Percentiles rank a stretch among this genome's conserved stretches.
Evolutionary conservation across 2,329 filamentous ascomycete genomes (phyloP).

Genomic region (Cadophora luteo-olivacea): DNA sequence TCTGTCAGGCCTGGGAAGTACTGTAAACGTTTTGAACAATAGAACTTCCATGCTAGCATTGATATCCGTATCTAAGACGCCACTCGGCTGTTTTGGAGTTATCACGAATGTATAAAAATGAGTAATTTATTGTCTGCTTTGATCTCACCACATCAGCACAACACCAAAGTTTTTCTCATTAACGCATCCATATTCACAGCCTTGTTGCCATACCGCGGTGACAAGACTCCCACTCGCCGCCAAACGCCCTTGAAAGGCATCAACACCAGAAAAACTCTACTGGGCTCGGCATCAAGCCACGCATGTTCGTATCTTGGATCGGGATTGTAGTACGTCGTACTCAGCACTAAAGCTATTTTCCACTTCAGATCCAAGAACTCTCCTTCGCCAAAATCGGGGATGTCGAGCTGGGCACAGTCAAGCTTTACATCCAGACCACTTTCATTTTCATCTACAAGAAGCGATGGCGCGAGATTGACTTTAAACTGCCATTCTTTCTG

Average conservation of each 20-base stretch:
- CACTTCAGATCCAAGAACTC: background rate
- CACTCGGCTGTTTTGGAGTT: no score
- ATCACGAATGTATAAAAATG: no score
- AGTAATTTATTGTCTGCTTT: no score
- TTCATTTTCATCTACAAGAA: background rate
- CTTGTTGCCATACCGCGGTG: background rate
- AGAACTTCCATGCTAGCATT: no score
- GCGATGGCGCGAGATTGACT: background rate
- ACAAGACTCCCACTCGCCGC: background rate
- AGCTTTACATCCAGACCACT: background rate
- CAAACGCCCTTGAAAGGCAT: background rate
- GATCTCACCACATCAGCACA: no score
- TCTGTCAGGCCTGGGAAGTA: no score
- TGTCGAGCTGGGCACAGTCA: background rate
- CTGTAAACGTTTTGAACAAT: no score
- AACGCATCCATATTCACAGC: background rate
- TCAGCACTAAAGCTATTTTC: background rate
- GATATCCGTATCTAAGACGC: no score
- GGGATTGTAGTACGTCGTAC: background rate
- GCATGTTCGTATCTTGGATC: background rate
- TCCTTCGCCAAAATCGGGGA: background rate
- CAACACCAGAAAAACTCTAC: background rate
- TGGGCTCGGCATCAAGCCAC: background rate
- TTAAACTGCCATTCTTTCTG: background rate
- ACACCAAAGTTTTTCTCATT: background rate